phyloP scores from a whole-genome alignment of 495 filamentous ascomycete species.

The Penicillium alfredii region DNA sequence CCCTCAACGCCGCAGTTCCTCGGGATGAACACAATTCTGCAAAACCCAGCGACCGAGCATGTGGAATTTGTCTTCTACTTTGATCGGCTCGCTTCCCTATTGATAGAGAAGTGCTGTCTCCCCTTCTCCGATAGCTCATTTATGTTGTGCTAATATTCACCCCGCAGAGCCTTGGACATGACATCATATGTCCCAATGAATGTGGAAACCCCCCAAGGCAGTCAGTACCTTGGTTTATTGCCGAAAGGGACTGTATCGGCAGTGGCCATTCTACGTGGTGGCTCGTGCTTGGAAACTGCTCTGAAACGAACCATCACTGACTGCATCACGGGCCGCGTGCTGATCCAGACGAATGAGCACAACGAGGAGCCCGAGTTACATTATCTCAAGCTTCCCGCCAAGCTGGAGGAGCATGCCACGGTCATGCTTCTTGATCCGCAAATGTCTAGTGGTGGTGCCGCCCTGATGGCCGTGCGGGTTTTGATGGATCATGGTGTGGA shows the following conservation, averaged over 20 bases:
- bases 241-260: slow-evolving; percentile 69
- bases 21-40: slow-evolving; percentile 87
- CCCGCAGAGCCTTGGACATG: slow-evolving; percentile 61
- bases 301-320: slow-evolving; percentile 86
- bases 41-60: slow-evolving; percentile 67
- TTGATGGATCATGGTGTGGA: slow-evolving; percentile 90
- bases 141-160: slow-evolving; percentile 3
- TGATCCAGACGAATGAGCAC: slow-evolving; percentile 81
- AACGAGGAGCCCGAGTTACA: slow-evolving; percentile 91
- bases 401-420: slow-evolving; percentile 64
- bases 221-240: slow-evolving; percentile 60
- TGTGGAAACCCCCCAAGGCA: slow-evolving; percentile 63
- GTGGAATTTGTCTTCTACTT: slow-evolving; percentile 98
- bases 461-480: slow-evolving; percentile 93
- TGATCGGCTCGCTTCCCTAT: slow-evolving; percentile 73
- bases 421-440: slow-evolving; percentile 89
- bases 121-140: not conserved
- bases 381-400: slow-evolving; percentile 67
- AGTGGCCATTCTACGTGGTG: slow-evolving; percentile 82
- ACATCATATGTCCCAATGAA: slow-evolving; percentile 53
- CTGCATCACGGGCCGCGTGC: slow-evolving; percentile 77
- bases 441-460: slow-evolving; percentile 88
- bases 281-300: slow-evolving; percentile 79
- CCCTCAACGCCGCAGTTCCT: slow-evolving; percentile 68
- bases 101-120: slow-evolving; percentile 66